Evolutionary conservation across 169 alveolate genomes (phyloP).

Genomic region (Plasmodium coatneyi): DNA sequence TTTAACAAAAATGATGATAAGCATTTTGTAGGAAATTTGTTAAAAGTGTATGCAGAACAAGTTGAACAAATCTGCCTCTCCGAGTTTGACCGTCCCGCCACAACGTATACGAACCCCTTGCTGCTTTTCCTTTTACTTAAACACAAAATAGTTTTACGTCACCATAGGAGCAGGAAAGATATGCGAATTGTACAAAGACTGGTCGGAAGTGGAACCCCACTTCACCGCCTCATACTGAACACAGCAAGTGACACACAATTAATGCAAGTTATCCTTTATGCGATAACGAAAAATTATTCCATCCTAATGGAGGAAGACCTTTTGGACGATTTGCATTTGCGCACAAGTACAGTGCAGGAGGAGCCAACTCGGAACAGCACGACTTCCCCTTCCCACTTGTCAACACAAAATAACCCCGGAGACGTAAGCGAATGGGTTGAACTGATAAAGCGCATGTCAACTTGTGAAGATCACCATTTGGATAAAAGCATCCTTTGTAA

Average conservation of each 20-base stretch:
- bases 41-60: background rate
- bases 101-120: constrained; percentile 35
- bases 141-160: constrained; percentile 12
- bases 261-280: background rate
- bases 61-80: constrained; percentile 9
- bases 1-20: constrained; percentile 18
- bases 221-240: background rate
- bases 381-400: background rate
- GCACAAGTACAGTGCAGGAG: background rate
- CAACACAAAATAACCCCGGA: background rate
- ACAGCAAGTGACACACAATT: background rate
- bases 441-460: background rate
- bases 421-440: background rate
- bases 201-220: background rate
- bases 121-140: constrained; percentile 47
- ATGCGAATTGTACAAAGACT: background rate
- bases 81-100: background rate
- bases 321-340: constrained; percentile 19
- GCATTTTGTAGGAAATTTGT: background rate
- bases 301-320: constrained; percentile 1
- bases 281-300: constrained; percentile 30
- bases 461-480: background rate
- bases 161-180: constrained; percentile 22
- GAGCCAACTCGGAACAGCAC: background rate
- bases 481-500: constrained; percentile 14